These are phyloP conservation scores for Alternaria longipes DNA, from an alignment of 2,329 filamentous ascomycete genomes.

Conservation along the genomic window DNA sequence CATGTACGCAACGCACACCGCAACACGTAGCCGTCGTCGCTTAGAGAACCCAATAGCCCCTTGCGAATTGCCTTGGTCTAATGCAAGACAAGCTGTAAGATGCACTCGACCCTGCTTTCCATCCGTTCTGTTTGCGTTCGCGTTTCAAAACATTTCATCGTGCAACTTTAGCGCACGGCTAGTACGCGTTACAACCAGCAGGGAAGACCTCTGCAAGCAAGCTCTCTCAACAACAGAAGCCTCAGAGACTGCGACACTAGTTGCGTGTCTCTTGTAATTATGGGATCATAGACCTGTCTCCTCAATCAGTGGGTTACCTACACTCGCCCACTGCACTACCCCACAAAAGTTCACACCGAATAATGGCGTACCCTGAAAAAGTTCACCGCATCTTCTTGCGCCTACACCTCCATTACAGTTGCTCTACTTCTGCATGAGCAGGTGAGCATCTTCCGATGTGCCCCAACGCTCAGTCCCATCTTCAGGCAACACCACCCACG, in stretches of 20 bases:
- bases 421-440: slow-evolving; percentile 11
- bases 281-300: neutral
- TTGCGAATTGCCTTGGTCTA: neutral
- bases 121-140: neutral
- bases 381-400: slow-evolving; percentile 6
- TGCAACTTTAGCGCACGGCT: slow-evolving; percentile 4
- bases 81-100: slow-evolving; percentile 8
- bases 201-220: neutral
- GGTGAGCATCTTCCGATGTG: slow-evolving; percentile 29
- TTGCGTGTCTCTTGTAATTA: neutral
- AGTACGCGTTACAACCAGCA: slow-evolving; percentile 1
- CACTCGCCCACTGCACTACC: neutral
- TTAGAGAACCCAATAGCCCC: slow-evolving; percentile 16
- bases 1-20: slow-evolving; percentile 31
- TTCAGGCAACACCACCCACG: slow-evolving; percentile 41
- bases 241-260: neutral
- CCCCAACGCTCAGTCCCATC: slow-evolving; percentile 41
- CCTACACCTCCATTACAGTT: neutral
- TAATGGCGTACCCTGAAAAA: neutral
- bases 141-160: slow-evolving; percentile 6
- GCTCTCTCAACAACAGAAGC: neutral
- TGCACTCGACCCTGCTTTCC: neutral
- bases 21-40: slow-evolving; percentile 32
- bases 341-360: slow-evolving; percentile 8
- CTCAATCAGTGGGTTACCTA: neutral